A percentile compares a stretch with the other conserved stretches of the same genome.
Conservation (phyloP, 2,329 filamentous ascomycete species). For the Periglandula ipomoeae region DNA sequence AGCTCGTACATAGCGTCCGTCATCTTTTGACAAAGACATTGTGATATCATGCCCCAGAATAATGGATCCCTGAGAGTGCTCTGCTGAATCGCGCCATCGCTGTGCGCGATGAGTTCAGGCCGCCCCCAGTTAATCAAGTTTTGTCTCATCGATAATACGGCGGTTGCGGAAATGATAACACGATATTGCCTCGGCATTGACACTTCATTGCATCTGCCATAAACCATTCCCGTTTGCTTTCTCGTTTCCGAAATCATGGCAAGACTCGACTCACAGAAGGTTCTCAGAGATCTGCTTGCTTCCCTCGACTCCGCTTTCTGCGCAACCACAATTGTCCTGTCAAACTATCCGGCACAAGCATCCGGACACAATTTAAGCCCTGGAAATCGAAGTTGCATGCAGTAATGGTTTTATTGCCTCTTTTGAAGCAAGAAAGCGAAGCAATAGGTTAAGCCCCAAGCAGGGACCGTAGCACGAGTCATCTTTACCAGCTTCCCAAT, state of each 20-base stretch:
- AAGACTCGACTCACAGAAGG: too few species aligned
- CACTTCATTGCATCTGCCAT: neutral
- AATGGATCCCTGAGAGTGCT: neutral
- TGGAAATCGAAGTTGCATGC: constrained; percentile 1
- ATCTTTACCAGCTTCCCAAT: constrained; percentile 5
- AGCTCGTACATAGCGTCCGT: too few species aligned
- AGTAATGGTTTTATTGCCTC: constrained; percentile 3
- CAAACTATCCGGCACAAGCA: neutral
- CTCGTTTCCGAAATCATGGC: too few species aligned
- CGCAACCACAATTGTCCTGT: neutral
- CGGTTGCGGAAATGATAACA: neutral
- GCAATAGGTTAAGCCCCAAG: constrained; percentile 4
- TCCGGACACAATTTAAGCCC: neutral
- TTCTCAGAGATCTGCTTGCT: too few species aligned
- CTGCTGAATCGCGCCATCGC: neutral
- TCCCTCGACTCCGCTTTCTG: neutral
- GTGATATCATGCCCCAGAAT: neutral
- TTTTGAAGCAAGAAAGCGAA: neutral
- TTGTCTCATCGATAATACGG: too few species aligned
- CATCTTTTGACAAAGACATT: neutral
- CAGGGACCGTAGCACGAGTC: neutral
- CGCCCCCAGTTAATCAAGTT: too few species aligned
- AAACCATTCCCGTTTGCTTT: neutral
- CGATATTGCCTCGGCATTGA: neutral
- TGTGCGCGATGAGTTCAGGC: neutral